Conservation (phyloP, 768 basidiomycete genomes). For the Tulasnella sp. region DNA sequence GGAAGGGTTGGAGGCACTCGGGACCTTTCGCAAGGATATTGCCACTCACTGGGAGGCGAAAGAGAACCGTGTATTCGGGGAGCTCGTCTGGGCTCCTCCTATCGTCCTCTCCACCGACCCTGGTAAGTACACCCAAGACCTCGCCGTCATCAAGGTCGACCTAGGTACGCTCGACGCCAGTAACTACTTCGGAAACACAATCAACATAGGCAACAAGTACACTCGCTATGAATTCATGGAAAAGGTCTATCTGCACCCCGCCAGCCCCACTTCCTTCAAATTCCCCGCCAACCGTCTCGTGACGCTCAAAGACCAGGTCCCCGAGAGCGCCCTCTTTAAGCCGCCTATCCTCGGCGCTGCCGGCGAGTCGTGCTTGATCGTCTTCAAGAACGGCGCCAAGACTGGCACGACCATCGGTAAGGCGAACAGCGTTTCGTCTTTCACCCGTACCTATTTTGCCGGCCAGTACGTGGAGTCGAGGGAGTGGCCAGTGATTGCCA, state of each 20-base stretch:
- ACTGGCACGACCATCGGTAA: constrained; percentile 16
- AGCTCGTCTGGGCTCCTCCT: constrained; percentile 9
- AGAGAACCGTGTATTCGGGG: constrained; percentile 14
- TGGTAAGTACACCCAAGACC: constrained; percentile 15
- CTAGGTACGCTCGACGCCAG: constrained; percentile 3
- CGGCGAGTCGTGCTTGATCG: constrained; percentile 17
- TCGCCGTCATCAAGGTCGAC: constrained; percentile 19
- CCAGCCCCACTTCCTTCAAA: neutral
- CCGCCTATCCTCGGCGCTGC: constrained; percentile 10
- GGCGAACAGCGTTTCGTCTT: constrained; percentile 12
- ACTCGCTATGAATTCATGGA: constrained; percentile 8
- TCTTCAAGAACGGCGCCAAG: constrained; percentile 16
- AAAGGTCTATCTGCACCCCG: constrained; percentile 10
- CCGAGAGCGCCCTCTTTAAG: constrained; percentile 5
- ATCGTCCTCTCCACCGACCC: constrained; percentile 12
- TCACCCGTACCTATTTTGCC: constrained; percentile 12
- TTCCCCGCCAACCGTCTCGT: constrained; percentile 16
- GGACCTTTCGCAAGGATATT: constrained; percentile 12
- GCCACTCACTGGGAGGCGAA: constrained; percentile 6
- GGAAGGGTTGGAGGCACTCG: constrained; percentile 9
- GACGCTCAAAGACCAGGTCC: constrained; percentile 11
- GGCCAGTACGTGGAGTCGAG: constrained; percentile 14
- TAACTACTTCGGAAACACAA: constrained; percentile 15
- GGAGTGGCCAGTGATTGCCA: constrained; percentile 13
- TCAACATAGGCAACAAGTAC: constrained; percentile 16